Evolutionary conservation across 192 early-diverging fungal genomes (phyloP).

Genomic region (Endogone sp.): DNA sequence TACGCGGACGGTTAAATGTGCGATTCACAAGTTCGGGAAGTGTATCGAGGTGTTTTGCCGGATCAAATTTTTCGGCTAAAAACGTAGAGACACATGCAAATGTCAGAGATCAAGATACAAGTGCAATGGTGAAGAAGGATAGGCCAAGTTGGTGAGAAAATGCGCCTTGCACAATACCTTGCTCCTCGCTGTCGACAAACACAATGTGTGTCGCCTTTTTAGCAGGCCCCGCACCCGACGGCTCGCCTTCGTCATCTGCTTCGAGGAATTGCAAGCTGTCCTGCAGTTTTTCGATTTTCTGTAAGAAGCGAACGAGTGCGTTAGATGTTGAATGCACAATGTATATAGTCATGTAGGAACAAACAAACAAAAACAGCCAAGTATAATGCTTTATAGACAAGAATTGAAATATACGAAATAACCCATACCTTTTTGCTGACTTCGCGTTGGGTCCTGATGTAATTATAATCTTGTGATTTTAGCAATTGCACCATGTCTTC

Average conservation of each 20-base stretch:
- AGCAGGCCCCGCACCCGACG: slow-evolving; percentile 9
- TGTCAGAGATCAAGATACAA: not conserved
- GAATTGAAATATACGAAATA: too few relatives aligned
- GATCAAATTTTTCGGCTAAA: slow-evolving; percentile 63
- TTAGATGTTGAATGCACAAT: too few relatives aligned
- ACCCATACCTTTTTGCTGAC: slow-evolving; percentile 64
- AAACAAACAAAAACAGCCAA: too few relatives aligned
- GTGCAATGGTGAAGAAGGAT: too few relatives aligned
- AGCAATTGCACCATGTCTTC: slow-evolving; percentile 75
- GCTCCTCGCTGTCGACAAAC: slow-evolving; percentile 69
- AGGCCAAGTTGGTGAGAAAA: not conserved
- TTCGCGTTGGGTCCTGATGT: slow-evolving; percentile 77
- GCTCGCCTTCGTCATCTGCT: slow-evolving; percentile 30
- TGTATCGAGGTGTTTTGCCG: slow-evolving; percentile 81
- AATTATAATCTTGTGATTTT: slow-evolving; percentile 91
- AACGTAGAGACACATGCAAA: not conserved
- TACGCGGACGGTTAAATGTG: slow-evolving; percentile 77
- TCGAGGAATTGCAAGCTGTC: slow-evolving; percentile 65
- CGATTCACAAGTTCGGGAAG: slow-evolving; percentile 70
- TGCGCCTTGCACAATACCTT: slow-evolving; percentile 32
- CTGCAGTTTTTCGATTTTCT: slow-evolving; percentile 76
- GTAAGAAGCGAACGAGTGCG: not conserved
- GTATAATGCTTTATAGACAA: too few relatives aligned
- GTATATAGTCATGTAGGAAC: too few relatives aligned
- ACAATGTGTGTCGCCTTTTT: slow-evolving; percentile 64